Evolutionary conservation across 2,329 filamentous ascomycete genomes (phyloP).

Genomic region (Pseudogymnoascus sp.): DNA sequence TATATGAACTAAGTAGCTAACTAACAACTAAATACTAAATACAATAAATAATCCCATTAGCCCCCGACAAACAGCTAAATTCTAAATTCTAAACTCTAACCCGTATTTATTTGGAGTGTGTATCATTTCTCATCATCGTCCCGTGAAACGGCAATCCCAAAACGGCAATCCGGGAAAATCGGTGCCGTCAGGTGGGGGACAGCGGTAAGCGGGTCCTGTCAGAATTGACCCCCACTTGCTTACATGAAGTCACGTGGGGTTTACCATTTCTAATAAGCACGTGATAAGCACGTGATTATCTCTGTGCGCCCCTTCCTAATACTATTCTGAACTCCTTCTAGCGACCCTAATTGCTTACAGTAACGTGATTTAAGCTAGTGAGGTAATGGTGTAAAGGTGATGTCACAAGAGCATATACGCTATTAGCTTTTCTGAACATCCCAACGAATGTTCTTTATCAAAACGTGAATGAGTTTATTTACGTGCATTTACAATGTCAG

Average conservation of each 20-base stretch:
- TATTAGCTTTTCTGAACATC: constrained; percentile 22
- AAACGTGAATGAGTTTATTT: background rate
- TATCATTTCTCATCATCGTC: background rate
- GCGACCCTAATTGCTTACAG: no score
- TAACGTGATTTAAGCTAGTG: no score
- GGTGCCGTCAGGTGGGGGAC: background rate
- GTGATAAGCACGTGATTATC: background rate
- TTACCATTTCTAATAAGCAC: no score
- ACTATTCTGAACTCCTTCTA: no score
- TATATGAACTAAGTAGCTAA: no score
- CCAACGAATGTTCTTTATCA: background rate
- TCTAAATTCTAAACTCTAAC: no score
- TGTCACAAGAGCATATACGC: background rate
- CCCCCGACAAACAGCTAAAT: background rate
- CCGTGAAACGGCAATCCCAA: background rate
- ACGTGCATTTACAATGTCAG: constrained; percentile 1
- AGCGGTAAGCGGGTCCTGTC: background rate
- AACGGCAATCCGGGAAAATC: background rate
- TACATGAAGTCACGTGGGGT: background rate
- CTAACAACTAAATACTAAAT: background rate
- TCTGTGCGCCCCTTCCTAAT: no score
- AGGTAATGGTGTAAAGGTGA: no score
- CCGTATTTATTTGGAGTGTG: background rate
- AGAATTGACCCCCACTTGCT: background rate
- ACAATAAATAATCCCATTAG: background rate